Conservation (phyloP, 257 asterid species). For the Rhazya stricta region DNA sequence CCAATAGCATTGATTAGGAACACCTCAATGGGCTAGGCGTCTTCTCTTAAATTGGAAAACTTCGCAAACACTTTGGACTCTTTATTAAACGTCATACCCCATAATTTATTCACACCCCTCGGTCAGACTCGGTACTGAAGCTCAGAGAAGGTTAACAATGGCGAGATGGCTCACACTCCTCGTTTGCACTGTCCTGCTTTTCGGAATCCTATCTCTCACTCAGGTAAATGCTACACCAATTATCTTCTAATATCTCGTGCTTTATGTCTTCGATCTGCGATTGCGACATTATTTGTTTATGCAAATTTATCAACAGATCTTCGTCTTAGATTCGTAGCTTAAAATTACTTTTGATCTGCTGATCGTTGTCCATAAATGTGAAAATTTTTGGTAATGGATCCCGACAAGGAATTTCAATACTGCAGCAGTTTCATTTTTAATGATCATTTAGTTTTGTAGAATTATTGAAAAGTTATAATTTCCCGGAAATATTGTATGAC, state of each 20-base stretch:
- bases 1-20: slow-evolving; percentile 6
- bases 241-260: neutral
- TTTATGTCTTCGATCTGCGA: slow-evolving; percentile 7
- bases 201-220: slow-evolving; percentile 31
- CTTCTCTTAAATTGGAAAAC: neutral
- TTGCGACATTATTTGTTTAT: neutral
- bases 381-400: neutral
- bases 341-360: neutral
- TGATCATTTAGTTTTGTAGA: neutral
- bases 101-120: too few relatives aligned
- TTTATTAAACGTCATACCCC: neutral
- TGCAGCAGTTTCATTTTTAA: neutral
- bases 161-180: slow-evolving; percentile 24
- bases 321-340: neutral
- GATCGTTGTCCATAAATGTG: neutral
- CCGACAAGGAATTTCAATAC: neutral
- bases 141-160: slow-evolving; percentile 21
- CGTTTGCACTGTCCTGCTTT: slow-evolving; percentile 28
- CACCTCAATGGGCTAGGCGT: slow-evolving; percentile 7
- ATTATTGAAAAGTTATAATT: neutral
- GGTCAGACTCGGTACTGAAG: neutral
- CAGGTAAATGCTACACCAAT: slow-evolving; percentile 36
- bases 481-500: neutral
- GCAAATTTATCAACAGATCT: neutral
- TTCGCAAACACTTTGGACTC: neutral